These are phyloP conservation scores for Torulaspora gathmanii DNA, from an alignment of 805 yeast genomes.

Conservation along the genomic window DNA sequence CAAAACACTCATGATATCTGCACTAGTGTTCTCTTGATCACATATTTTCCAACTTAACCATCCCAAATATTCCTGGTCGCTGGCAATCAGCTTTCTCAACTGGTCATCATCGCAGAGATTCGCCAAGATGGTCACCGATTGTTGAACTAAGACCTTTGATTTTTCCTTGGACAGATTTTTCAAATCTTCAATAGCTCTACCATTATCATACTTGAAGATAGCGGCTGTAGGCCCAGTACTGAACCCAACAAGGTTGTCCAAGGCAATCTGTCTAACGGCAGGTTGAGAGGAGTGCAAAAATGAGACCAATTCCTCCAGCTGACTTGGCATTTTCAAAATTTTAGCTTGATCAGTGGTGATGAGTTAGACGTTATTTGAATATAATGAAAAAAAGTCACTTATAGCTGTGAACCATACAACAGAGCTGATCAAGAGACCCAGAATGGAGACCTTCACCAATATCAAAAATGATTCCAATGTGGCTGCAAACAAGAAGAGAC, in stretches of 20 bases:
- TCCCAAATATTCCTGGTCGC: constrained; percentile 54
- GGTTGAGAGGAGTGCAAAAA: constrained; percentile 80
- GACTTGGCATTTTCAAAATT: constrained; percentile 41
- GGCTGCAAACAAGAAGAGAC: constrained; percentile 22
- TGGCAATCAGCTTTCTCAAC: constrained; percentile 60
- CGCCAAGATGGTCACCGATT: constrained; percentile 73
- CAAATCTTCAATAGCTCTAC: constrained; percentile 66
- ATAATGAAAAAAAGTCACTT: constrained; percentile 1
- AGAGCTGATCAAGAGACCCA: not conserved
- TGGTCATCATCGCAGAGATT: constrained; percentile 70
- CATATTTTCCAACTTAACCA: constrained; percentile 48
- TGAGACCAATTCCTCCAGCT: constrained; percentile 60
- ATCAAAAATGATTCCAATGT: constrained; percentile 16
- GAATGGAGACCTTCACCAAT: constrained; percentile 8
- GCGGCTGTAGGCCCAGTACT: constrained; percentile 64
- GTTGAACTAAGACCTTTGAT: constrained; percentile 52
- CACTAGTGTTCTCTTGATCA: constrained; percentile 55
- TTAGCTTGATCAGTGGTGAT: constrained; percentile 1
- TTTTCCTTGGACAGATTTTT: constrained; percentile 52
- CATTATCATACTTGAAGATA: constrained; percentile 66
- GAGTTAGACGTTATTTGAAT: constrained; percentile 1
- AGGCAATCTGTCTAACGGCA: constrained; percentile 75
- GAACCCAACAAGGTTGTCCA: constrained; percentile 76
- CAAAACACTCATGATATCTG: constrained; percentile 79
- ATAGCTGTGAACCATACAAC: not conserved